A percentile compares a stretch with the other conserved stretches of the same genome.
Evolutionary conservation across 352 stramenopile species (phyloP).

Genomic region (Globisporangium spiculum): DNA sequence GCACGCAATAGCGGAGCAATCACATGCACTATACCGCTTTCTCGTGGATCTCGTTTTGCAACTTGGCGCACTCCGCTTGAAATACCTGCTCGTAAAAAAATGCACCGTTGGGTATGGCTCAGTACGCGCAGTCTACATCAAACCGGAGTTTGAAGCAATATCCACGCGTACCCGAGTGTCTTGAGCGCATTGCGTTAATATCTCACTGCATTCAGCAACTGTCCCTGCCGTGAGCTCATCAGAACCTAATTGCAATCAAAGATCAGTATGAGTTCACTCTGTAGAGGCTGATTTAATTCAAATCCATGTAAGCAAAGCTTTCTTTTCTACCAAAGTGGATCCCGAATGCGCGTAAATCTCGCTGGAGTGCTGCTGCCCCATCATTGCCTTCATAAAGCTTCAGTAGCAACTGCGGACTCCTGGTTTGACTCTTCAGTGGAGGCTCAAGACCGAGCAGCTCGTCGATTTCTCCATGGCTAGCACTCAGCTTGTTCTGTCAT

Average conservation of each 20-base stretch:
- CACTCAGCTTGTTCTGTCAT: slow-evolving; percentile 26
- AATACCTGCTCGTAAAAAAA: slow-evolving; percentile 24
- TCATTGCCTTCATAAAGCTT: slow-evolving; percentile 29
- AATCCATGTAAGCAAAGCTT: not conserved
- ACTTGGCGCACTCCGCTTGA: slow-evolving; percentile 28
- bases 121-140: not conserved
- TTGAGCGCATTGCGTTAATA: slow-evolving; percentile 21
- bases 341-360: slow-evolving; percentile 36
- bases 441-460: slow-evolving; percentile 12
- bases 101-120: not conserved
- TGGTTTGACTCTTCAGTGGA: not conserved
- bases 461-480: slow-evolving; percentile 26
- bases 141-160: not conserved
- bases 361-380: slow-evolving; percentile 22
- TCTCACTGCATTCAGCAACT: slow-evolving; percentile 24
- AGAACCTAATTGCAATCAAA: slow-evolving; percentile 13
- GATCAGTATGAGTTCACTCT: not conserved
- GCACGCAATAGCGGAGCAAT: no score
- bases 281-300: not conserved
- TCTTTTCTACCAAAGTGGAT: slow-evolving; percentile 38
- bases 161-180: slow-evolving; percentile 22
- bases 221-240: slow-evolving; percentile 19
- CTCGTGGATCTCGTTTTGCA: slow-evolving; percentile 53
- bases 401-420: slow-evolving; percentile 18
- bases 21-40: slow-evolving; percentile 26